Evolutionary conservation across 257 asterid species (phyloP).

Genomic region (Nicotiana otophora): DNA sequence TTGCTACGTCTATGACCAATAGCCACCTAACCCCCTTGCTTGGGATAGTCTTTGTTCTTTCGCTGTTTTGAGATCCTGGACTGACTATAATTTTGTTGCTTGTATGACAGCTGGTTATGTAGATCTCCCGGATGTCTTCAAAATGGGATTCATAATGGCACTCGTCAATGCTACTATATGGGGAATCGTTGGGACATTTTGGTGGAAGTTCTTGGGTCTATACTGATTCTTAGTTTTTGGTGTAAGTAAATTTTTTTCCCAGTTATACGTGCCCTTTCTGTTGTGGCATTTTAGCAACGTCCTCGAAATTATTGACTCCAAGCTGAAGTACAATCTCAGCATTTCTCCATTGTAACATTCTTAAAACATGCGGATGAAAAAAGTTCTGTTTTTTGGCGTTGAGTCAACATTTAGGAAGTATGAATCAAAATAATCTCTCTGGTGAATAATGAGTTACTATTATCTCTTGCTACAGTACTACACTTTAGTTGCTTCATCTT

Average conservation of each 20-base stretch:
- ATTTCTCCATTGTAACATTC: conserved; percentile 7
- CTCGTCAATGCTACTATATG: conserved; percentile 69
- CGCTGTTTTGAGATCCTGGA: neutral
- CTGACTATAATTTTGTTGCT: conserved; percentile 13
- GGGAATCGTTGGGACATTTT: conserved; percentile 66
- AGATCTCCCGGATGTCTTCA: conserved; percentile 93
- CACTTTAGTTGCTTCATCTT: neutral
- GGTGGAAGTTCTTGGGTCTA: conserved; percentile 98
- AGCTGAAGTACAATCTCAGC: neutral
- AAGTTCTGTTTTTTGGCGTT: neutral
- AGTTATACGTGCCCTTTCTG: neutral
- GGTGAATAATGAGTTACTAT: neutral
- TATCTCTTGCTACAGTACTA: neutral
- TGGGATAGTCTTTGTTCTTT: neutral
- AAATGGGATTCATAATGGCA: conserved; percentile 78
- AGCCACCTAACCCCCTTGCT: neutral
- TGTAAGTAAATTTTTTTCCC: conserved; percentile 24
- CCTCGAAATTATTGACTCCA: neutral
- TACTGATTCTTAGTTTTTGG: conserved; percentile 32
- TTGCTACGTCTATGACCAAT: neutral
- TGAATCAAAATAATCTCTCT: neutral
- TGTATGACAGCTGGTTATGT: conserved; percentile 71
- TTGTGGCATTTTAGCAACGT: conserved; percentile 1
- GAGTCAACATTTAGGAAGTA: neutral
- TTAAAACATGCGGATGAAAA: neutral